A percentile compares a stretch with the other conserved stretches of the same genome.
Conservation (phyloP, 257 asterid species). For the Capsicum baccatum region DNA sequence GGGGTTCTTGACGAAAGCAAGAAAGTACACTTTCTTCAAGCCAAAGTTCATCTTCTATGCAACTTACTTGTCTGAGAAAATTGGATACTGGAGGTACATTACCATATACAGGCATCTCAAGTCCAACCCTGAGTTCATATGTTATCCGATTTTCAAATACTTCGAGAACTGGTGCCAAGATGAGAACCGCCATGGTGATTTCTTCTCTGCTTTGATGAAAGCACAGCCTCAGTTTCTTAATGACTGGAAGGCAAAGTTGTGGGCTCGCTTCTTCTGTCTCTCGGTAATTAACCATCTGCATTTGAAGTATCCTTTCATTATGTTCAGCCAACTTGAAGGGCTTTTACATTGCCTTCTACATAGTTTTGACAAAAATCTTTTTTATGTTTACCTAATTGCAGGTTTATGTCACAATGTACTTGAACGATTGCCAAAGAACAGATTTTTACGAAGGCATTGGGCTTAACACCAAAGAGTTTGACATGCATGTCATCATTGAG, state of each 20-base stretch:
- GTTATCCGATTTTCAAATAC: conserved; percentile 98
- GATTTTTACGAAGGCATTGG: conserved; percentile 96
- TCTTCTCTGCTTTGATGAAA: conserved; percentile 99
- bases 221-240: conserved; percentile 99
- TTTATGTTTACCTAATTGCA: conserved; percentile 38
- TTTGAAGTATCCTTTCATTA: background rate
- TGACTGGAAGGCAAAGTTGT: conserved; percentile 99
- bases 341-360: background rate
- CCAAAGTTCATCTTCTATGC: conserved; percentile 87
- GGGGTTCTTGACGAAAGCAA: conserved; percentile 96
- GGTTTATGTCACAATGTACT: conserved; percentile 98
- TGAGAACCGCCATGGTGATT: conserved; percentile 99
- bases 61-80: conserved; percentile 62
- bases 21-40: conserved; percentile 98
- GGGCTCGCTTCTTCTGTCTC: conserved; percentile 99
- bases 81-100: conserved; percentile 99
- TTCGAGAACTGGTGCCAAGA: conserved; percentile 99
- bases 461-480: conserved; percentile 86
- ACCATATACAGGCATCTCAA: conserved; percentile 96
- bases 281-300: conserved; percentile 52
- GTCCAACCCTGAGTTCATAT: conserved; percentile 84
- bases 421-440: conserved; percentile 83
- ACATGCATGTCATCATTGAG: conserved; percentile 99
- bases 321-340: conserved; percentile 17
- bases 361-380: background rate